Evolutionary conservation across 306 rosid genomes (phyloP), one percentile per base, ranked within the genome.

Genomic region (Quercus rubra): DNA sequence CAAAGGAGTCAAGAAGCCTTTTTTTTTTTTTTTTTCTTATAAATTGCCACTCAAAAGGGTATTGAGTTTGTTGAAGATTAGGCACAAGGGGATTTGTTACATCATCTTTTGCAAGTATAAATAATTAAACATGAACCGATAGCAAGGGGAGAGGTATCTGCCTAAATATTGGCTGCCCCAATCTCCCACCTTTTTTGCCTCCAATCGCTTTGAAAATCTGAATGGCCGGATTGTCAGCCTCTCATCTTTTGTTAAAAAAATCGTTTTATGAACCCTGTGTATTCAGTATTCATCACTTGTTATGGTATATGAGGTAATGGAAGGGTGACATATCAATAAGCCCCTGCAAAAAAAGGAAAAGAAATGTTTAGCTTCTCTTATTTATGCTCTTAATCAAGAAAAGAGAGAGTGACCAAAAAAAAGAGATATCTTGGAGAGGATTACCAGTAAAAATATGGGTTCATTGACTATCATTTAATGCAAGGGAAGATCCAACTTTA

Each of bases 401-500:
- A 57, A n/a, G 7, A 66, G 13, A 64, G 28, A 30, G 12, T 5
- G 71, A 4, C 33, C 33, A 4, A 30, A 30, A 30, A 30, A 30
- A 30, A 11, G 5, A 7, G 7, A 3, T 18, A 21, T 74, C 7
- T 56, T 58, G 59, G 56, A 79, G 2, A 57, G 74, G 49, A 30
- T 75, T 82, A 91, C 89, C 88, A 41, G 55, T 20, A 18, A 58
- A 79, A 75, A 55, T 25, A 33, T 63, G 78, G 57, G 79, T 59
- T 70, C 72, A 79, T 69, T 62, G 81, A 13, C 70, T 56, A 19
- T 67, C 64, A 62, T 84, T 51, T 78, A 76, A 79, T 33, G 89
- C 28, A 5, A 76, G 31, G 79, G 98, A 82, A 70, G 81, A 46
- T 84, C 84, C 89, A 67, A 89, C 90, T 88, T 91, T 86, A 75